Base-by-base conservation (phyloP, 2,329 filamentous ascomycete genomes). In the Alternaria panax region DNA sequence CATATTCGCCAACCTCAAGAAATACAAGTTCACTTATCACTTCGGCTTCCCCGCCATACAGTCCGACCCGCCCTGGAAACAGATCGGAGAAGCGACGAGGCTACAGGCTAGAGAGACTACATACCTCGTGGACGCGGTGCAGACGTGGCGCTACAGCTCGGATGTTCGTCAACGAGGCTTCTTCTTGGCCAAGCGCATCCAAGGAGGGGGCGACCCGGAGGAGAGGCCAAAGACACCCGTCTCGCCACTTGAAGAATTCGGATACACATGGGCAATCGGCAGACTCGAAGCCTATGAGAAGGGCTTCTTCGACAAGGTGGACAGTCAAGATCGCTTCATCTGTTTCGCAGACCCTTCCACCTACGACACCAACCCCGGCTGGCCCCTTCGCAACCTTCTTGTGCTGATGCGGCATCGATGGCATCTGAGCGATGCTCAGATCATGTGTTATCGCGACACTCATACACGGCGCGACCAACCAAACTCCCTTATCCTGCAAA, bases 21-120 rank as follows among this genome's bases (percentile, higher is more conserved):
- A 96, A 75, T 98, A 98, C 81, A 92, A 90, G 64, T 97, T 98
- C 76, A 92, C 90, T n/a, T 98, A 98, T 80, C 96, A 96, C 88
- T 98, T 98, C 78, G 94, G 91, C 5, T 99, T 96, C 73, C 95
- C 95, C 1, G 93, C 94, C 16, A 84, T 99, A 43, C 93, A 96
- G 75, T 96, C 94, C 4, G 90, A 94, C 54, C 92, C 92, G 2
- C 83, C 85, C 27, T 99, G 95, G 95, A 89, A 87, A 68, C 71
- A 74, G 32, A 63, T 74, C 5, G 69, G 75, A 5, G 72, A 74
- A 20, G 62, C 64, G 3, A 69, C 82, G 2, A 78, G 78, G 48
- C 80, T 98, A 47, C 86, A 83, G 3, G 74, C 85, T 2, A 82
- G 86, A 62, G 94, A 98, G 78, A 94, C 90, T 58, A 89, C 88